Evolutionary conservation across 495 filamentous ascomycete genomes (phyloP).

Genomic region (Jackrogersella multiformis): DNA sequence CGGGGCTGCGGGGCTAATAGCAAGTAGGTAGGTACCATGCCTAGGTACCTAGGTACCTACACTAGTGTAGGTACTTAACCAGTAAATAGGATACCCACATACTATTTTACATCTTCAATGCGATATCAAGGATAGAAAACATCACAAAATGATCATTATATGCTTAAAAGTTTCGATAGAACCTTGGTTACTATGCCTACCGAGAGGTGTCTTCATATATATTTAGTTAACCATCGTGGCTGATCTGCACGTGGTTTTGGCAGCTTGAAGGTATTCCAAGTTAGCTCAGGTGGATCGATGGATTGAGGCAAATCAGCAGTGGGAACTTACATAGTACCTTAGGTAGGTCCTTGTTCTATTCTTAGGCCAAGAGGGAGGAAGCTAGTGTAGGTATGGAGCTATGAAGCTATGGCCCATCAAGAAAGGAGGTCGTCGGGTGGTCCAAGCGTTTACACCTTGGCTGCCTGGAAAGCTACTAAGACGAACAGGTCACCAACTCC

Average conservation of each 20-base stretch:
- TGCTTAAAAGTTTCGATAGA: background rate
- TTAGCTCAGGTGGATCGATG: background rate
- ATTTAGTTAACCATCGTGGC: too few relatives aligned
- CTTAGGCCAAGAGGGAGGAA: too few relatives aligned
- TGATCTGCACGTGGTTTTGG: background rate
- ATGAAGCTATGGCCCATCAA: background rate
- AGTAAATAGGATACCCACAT: slow-evolving; percentile 26
- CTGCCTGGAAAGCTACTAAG: background rate
- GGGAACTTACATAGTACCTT: background rate
- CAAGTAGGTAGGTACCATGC: too few relatives aligned
- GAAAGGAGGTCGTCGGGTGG: slow-evolving; percentile 4
- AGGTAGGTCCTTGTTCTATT: too few relatives aligned
- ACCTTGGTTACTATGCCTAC: background rate
- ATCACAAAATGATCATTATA: background rate
- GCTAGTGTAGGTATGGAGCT: too few relatives aligned
- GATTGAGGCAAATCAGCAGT: too few relatives aligned
- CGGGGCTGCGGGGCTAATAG: too few relatives aligned
- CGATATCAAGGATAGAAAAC: background rate
- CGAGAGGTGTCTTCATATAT: background rate
- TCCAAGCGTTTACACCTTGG: slow-evolving; percentile 1
- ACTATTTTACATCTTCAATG: slow-evolving; percentile 23
- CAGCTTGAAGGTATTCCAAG: background rate
- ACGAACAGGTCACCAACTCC: background rate
- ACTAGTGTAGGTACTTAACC: too few relatives aligned
- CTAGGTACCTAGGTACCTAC: too few relatives aligned